phyloP scores from a whole-genome alignment of 2,329 filamentous ascomycete species.

The Monilinia polystroma region DNA sequence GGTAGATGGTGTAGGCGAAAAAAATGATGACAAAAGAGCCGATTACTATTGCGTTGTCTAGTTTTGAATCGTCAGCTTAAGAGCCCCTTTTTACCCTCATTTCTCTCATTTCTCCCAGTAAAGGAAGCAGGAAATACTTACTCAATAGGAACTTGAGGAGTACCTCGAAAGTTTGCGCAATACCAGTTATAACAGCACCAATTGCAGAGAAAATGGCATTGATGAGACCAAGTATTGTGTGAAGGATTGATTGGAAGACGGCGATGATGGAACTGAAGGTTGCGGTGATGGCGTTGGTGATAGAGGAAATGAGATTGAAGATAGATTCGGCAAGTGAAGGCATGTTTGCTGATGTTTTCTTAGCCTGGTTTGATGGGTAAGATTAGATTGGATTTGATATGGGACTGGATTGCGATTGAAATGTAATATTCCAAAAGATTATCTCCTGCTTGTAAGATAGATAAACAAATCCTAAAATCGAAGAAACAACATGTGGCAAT shows the following conservation, averaged over 20 bases:
- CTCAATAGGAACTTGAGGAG: slow-evolving; percentile 38
- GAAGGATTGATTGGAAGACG: slow-evolving; percentile 35
- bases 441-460: neutral
- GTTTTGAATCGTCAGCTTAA: slow-evolving; percentile 3
- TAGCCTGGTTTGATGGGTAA: neutral
- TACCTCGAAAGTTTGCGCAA: slow-evolving; percentile 37
- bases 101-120: no score
- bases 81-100: neutral
- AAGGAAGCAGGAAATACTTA: slow-evolving; percentile 26
- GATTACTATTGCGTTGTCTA: slow-evolving; percentile 38
- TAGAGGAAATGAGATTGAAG: slow-evolving; percentile 32
- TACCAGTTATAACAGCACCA: slow-evolving; percentile 32
- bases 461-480: neutral
- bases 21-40: slow-evolving; percentile 28
- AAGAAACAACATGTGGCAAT: slow-evolving; percentile 4
- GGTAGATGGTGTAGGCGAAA: slow-evolving; percentile 34
- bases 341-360: slow-evolving; percentile 28
- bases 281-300: slow-evolving; percentile 34
- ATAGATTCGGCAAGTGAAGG: slow-evolving; percentile 36
- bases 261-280: slow-evolving; percentile 35
- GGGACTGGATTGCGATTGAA: neutral
- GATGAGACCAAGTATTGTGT: slow-evolving; percentile 33
- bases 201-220: slow-evolving; percentile 30
- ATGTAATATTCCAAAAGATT: neutral
- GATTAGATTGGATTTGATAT: neutral